Evolutionary conservation across 2,329 filamentous ascomycete species (phyloP).

Genomic region (Sporothrix dimorphospora): DNA sequence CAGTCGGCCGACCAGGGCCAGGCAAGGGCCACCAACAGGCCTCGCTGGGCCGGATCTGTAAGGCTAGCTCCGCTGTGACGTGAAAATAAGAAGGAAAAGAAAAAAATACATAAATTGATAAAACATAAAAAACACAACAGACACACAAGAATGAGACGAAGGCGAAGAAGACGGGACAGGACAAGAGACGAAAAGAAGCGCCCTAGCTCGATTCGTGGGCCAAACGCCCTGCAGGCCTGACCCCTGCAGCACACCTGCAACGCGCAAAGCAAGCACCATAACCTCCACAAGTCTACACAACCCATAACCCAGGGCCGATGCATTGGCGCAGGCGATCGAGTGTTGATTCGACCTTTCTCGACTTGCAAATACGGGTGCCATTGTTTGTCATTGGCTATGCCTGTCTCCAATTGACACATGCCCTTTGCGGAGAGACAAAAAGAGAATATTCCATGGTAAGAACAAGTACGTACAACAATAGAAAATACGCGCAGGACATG

Average conservation of each 20-base stretch:
- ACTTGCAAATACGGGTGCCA: not conserved
- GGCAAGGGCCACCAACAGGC: slow-evolving; percentile 9
- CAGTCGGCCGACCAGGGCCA: slow-evolving; percentile 5
- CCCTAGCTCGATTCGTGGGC: slow-evolving; percentile 11
- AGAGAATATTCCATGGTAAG: not conserved
- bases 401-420: not conserved
- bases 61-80: not conserved
- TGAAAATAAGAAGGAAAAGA: not conserved
- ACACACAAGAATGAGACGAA: slow-evolving; percentile 9
- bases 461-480: not conserved
- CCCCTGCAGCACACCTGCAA: not conserved
- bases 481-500: not conserved
- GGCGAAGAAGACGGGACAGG: not conserved
- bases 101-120: not conserved
- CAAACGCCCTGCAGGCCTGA: slow-evolving; percentile 3
- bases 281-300: not conserved
- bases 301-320: not conserved
- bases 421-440: not conserved
- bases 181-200: slow-evolving; percentile 10
- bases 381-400: not conserved
- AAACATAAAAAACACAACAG: not conserved
- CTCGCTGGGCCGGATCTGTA: slow-evolving; percentile 18
- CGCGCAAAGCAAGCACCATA: not conserved
- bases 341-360: not conserved
- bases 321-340: not conserved